A percentile compares a stretch with the other conserved stretches of the same genome.
Evolutionary conservation across 306 rosid species (phyloP).

Genomic region (Casuarina glauca): DNA sequence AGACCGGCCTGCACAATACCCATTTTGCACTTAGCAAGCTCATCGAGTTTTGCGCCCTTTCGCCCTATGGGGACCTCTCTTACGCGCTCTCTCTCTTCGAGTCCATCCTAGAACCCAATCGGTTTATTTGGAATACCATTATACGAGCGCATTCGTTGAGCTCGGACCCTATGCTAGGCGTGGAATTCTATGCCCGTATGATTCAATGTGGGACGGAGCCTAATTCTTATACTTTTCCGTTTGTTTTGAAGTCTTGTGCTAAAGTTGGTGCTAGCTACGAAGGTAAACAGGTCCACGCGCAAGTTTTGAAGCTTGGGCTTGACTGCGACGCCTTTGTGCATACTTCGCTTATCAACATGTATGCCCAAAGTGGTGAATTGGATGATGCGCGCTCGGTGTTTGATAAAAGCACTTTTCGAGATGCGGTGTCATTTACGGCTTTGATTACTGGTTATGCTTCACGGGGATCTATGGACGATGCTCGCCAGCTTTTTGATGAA

Average conservation of each 20-base stretch:
- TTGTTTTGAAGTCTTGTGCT: conserved; percentile 61
- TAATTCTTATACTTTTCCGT: conserved; percentile 77
- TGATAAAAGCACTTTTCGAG: conserved; percentile 54
- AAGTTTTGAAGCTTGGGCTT: conserved; percentile 56
- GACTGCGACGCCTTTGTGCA: conserved; percentile 51
- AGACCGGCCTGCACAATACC: conserved; percentile 67
- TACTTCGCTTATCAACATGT: conserved; percentile 66
- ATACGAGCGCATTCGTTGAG: conserved; percentile 56
- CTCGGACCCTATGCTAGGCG: conserved; percentile 38
- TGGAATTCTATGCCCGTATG: conserved; percentile 43
- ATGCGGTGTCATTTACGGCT: conserved; percentile 75
- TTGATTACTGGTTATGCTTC: conserved; percentile 59
- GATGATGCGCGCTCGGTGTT: conserved; percentile 55
- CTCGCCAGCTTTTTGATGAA: conserved; percentile 57
- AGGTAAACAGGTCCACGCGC: conserved; percentile 71
- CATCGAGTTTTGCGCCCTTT: conserved; percentile 55
- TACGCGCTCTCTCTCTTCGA: conserved; percentile 62
- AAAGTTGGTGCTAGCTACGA: conserved; percentile 42
- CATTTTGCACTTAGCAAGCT: conserved; percentile 62
- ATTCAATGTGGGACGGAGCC: conserved; percentile 46
- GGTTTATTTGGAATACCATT: conserved; percentile 65
- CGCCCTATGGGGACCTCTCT: conserved; percentile 50
- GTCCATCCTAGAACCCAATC: conserved; percentile 37
- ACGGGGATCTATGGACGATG: conserved; percentile 57
- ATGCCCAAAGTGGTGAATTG: conserved; percentile 53